Base-by-base conservation (phyloP, 208 protist genomes). In the Trypanosoma cruzi region DNA sequence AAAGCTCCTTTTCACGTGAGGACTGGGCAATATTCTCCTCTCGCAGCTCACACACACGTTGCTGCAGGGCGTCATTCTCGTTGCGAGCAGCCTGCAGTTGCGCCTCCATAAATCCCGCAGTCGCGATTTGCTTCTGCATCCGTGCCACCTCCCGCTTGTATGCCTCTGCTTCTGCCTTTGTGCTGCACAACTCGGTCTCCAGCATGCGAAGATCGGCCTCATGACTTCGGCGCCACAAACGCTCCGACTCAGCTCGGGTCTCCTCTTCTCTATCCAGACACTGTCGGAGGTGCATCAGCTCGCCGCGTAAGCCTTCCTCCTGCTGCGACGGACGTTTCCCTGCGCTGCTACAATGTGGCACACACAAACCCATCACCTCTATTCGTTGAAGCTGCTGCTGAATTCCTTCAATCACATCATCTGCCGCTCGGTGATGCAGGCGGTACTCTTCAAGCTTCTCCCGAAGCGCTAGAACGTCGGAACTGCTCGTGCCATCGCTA, bases 181-280 rank as follows among this genome's bases (percentile, higher is more conserved):
- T 29, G 0, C 42, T 52, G 28, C 34, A 26, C 16, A 68, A 42
- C 49, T 69, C 56, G 24, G 31, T 29, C 28, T 64, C 56, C 31
- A 48, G 31, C 42, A 61, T 64, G 20, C 63, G 40, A 7, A 63
- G 24, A 6, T 69, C 55, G 73, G 71, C 5, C 82, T 79, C 32
- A 37, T 29, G 59, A 80, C 74, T 24, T 83, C 84, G 71, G 14
- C 74, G 83, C 71, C 83, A 77, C 53, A 85, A 77, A 5, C 81
- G 78, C 24, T 79, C 71, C 59, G 84, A 75, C 18, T 86, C 79
- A 18, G 74, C 79, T 24, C 66, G 75, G 34, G 77, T 65, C 50
- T 92, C 82, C 44, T 84, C 68, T 48, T 84, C 79, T 16, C 80
- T 68, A n/a, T 91, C 79, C 14, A 91, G 59, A 13, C 76, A 79